phyloP scores from a whole-genome alignment of 2,329 filamentous ascomycete genomes.

The Hypoxylon sp. region DNA sequence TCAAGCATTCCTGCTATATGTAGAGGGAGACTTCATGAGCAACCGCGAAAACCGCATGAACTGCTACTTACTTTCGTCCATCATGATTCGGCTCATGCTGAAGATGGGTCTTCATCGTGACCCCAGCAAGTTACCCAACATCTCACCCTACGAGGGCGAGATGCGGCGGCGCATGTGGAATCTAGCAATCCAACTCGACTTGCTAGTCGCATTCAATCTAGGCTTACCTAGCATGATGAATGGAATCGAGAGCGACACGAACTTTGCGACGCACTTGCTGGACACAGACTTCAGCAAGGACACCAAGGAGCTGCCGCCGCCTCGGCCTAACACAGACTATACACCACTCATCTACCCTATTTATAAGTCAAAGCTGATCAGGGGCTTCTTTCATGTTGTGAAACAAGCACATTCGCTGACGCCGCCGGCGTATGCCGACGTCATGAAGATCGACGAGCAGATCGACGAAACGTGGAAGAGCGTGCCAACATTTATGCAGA shows the following conservation, averaged over 20 bases:
- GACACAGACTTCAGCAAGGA: slow-evolving; percentile 74
- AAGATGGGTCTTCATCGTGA: slow-evolving; percentile 71
- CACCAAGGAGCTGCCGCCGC: slow-evolving; percentile 64
- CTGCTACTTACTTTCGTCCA: slow-evolving; percentile 64
- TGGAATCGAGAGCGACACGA: slow-evolving; percentile 71
- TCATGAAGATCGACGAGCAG: slow-evolving; percentile 60
- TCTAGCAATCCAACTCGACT: slow-evolving; percentile 68
- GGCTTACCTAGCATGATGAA: slow-evolving; percentile 75
- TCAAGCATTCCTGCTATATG: slow-evolving; percentile 63
- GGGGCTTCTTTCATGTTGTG: slow-evolving; percentile 63
- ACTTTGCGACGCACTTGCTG: slow-evolving; percentile 69
- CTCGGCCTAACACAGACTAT: slow-evolving; percentile 68
- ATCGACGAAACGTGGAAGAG: slow-evolving; percentile 59
- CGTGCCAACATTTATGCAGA: slow-evolving; percentile 62
- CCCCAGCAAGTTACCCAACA: slow-evolving; percentile 61
- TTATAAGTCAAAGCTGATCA: slow-evolving; percentile 61
- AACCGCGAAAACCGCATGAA: slow-evolving; percentile 64
- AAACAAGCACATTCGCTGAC: slow-evolving; percentile 62
- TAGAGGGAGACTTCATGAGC: slow-evolving; percentile 65
- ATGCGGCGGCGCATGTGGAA: slow-evolving; percentile 67
- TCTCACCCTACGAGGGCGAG: slow-evolving; percentile 65
- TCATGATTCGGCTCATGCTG: slow-evolving; percentile 65
- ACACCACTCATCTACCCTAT: slow-evolving; percentile 69
- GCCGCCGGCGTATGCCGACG: slow-evolving; percentile 61
- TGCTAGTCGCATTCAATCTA: slow-evolving; percentile 74